A percentile compares a stretch with the other conserved stretches of the same genome.
These are phyloP conservation scores for Colletotrichum musae DNA, from an alignment of 2,329 filamentous ascomycete genomes.

Conservation along the genomic window DNA sequence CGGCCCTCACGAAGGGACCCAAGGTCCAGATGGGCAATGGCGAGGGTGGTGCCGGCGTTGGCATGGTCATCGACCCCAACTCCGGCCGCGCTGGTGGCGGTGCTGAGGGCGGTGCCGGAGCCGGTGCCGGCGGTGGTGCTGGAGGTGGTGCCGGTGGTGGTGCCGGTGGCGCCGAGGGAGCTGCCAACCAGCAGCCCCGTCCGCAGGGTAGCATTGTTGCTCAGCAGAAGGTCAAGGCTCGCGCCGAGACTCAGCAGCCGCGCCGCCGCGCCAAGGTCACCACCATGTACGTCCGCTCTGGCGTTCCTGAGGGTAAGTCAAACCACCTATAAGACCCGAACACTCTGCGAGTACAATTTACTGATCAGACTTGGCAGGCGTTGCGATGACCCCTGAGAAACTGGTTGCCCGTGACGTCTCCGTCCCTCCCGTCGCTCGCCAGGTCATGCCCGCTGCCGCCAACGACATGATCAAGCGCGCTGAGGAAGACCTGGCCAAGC, in stretches of 20 bases:
- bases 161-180: neutral
- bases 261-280: constrained; percentile 59
- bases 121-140: constrained; percentile 18
- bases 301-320: constrained; percentile 56
- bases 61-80: neutral
- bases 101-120: constrained; percentile 44
- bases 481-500: constrained; percentile 38
- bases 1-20: constrained; percentile 55
- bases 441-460: constrained; percentile 20
- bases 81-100: constrained; percentile 27
- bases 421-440: constrained; percentile 29
- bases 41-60: constrained; percentile 14
- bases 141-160: neutral
- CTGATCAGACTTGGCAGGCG: constrained; percentile 26
- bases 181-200: neutral
- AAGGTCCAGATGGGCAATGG: constrained; percentile 56
- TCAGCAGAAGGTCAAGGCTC: constrained; percentile 38
- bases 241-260: constrained; percentile 43
- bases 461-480: constrained; percentile 36
- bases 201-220: constrained; percentile 22
- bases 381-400: constrained; percentile 35
- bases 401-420: constrained; percentile 37
- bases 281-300: constrained; percentile 62
- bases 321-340: neutral
- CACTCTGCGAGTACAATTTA: too few relatives aligned